phyloP scores from a whole-genome alignment of 257 asterid species.

The Nicotiana knightiana region DNA sequence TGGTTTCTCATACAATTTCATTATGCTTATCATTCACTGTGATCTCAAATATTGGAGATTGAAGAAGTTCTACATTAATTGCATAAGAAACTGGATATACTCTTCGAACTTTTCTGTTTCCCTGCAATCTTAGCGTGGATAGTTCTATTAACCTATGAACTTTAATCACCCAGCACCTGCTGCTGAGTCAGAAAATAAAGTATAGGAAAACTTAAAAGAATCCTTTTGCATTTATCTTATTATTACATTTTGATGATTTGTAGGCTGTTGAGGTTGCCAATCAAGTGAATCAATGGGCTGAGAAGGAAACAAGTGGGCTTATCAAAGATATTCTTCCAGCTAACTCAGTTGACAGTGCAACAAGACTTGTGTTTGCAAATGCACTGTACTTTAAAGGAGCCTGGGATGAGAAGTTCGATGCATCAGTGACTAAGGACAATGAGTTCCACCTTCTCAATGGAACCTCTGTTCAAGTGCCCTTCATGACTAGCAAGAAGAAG shows the following conservation, averaged over 20 bases:
- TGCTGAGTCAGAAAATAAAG: not conserved
- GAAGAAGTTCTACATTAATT: not conserved
- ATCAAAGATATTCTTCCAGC: conserved; percentile 34
- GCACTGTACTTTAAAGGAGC: conserved; percentile 37
- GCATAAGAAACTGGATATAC: not conserved
- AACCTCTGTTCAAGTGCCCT: conserved; percentile 23
- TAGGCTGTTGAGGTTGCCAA: conserved; percentile 25
- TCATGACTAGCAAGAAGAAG: conserved; percentile 29
- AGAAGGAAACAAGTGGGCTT: conserved; percentile 29
- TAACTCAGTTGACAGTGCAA: conserved; percentile 16
- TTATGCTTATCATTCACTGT: not conserved
- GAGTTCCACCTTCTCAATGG: conserved; percentile 30
- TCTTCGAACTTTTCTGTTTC: not conserved
- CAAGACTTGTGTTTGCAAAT: conserved; percentile 30
- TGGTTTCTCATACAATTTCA: not conserved
- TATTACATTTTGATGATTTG: not conserved
- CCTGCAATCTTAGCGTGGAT: not conserved
- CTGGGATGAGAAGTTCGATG: conserved; percentile 29
- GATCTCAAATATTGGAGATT: not conserved
- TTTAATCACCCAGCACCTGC: not conserved
- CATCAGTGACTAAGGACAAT: conserved; percentile 20
- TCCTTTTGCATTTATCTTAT: not conserved
- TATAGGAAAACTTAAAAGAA: not conserved
- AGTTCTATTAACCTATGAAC: not conserved
- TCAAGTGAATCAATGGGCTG: conserved; percentile 39